These are phyloP conservation scores for Acorus calamus DNA, from an alignment of 106 monocot genomes.

Conservation along the genomic window DNA sequence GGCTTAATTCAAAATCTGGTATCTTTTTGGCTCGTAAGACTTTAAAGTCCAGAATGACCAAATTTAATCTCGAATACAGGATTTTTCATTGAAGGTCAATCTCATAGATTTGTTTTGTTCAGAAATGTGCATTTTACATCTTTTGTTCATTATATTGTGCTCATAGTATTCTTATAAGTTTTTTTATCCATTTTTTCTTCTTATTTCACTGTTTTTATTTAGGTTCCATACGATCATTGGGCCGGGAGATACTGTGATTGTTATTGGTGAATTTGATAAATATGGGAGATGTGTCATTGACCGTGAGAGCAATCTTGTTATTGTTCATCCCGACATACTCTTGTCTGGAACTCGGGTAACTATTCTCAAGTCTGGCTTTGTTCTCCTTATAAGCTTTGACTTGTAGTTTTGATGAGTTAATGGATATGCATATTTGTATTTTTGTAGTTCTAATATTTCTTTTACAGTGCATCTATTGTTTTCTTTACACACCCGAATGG, in stretches of 20 bases:
- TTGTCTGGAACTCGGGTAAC: constrained; percentile 85
- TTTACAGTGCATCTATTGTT: neutral
- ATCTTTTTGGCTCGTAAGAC: too few species aligned
- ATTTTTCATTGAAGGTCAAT: too few species aligned
- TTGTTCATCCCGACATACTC: constrained; percentile 87
- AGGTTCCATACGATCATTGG: constrained; percentile 78
- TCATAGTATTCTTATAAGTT: too few species aligned
- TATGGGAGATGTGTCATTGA: constrained; percentile 65
- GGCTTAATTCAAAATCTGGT: too few species aligned
- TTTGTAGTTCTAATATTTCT: neutral
- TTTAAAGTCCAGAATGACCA: too few species aligned
- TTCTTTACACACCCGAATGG: neutral
- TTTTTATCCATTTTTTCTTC: too few species aligned
- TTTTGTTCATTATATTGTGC: too few species aligned
- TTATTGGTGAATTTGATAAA: constrained; percentile 78
- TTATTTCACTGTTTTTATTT: neutral
- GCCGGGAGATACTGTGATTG: constrained; percentile 76
- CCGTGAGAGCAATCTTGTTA: constrained; percentile 47
- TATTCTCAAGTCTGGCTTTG: neutral
- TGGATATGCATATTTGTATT: neutral
- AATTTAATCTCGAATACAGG: too few species aligned
- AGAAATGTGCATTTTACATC: too few species aligned
- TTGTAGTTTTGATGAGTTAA: too few species aligned
- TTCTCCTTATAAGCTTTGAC: too few species aligned
- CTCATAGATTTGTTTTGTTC: too few species aligned